Evolutionary conservation across 331 rosid species (phyloP).

Genomic region (Ulmus americana): DNA sequence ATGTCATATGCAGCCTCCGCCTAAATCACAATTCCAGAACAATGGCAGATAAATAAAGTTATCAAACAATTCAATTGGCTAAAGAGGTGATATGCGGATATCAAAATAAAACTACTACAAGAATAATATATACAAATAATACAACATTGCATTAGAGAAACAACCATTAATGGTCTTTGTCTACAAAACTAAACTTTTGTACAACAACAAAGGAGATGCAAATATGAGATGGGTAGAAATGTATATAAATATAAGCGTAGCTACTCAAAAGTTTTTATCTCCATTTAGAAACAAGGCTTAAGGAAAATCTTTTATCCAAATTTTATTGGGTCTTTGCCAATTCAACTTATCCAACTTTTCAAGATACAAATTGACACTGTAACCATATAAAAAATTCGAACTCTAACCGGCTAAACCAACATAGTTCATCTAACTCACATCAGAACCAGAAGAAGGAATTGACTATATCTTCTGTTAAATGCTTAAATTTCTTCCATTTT

Average conservation of each 20-base stretch:
- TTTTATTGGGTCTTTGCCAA: not conserved
- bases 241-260: not conserved
- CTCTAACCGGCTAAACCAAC: not conserved
- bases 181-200: not conserved
- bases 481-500: not conserved
- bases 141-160: not conserved
- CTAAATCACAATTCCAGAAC: constrained; percentile 30
- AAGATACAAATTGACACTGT: not conserved
- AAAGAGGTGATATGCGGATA: no score
- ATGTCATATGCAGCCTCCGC: constrained; percentile 96
- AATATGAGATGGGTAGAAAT: not conserved
- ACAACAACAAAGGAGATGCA: no score
- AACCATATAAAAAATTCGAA: not conserved
- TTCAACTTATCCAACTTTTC: not conserved
- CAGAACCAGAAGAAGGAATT: not conserved
- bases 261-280: not conserved
- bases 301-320: not conserved
- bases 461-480: no score
- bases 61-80: not conserved
- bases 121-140: not conserved
- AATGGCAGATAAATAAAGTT: constrained; percentile 11
- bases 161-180: not conserved
- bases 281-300: not conserved
- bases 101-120: not conserved
- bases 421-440: not conserved